A percentile compares a stretch with the other conserved stretches of the same genome.
Evolutionary conservation across 345 rosid species (phyloP).

Genomic region (Stellera chamaejasme): DNA sequence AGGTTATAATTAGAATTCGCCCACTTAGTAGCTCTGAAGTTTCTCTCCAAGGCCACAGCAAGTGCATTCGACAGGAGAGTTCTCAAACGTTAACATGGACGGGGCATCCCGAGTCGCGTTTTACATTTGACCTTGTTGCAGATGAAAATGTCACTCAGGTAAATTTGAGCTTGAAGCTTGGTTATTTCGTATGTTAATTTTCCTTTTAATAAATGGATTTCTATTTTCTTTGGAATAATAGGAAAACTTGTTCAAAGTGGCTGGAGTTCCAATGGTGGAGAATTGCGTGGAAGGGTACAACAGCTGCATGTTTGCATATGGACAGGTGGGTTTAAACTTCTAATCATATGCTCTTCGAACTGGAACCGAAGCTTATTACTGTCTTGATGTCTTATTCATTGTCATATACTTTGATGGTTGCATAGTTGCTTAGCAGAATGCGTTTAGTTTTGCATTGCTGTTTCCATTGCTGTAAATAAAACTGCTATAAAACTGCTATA

Average conservation of each 20-base stretch:
- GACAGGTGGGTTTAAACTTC: conserved; percentile 51
- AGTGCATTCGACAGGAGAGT: conserved; percentile 84
- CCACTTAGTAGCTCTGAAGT: conserved; percentile 82
- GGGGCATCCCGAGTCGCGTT: conserved; percentile 86
- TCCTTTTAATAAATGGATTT: conserved; percentile 5
- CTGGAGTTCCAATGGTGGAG: conserved; percentile 97
- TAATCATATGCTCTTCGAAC: not conserved
- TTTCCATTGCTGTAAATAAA: not conserved
- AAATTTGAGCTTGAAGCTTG: not conserved
- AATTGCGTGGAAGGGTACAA: conserved; percentile 95
- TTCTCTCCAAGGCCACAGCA: conserved; percentile 64
- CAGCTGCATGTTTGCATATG: conserved; percentile 99
- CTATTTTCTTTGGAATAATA: conserved; percentile 17
- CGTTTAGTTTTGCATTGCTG: not conserved
- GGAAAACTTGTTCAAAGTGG: conserved; percentile 87
- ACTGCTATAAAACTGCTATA: not conserved
- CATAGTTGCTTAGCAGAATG: no score
- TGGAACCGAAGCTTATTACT: no score
- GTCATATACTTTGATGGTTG: no score
- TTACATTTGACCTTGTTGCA: conserved; percentile 90
- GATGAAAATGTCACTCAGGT: conserved; percentile 91
- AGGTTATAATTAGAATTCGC: conserved; percentile 90
- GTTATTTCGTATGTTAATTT: not conserved
- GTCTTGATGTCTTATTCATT: no score
- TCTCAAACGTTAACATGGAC: conserved; percentile 81